These are phyloP conservation scores for Coriaria nepalensis DNA, from an alignment of 306 rosid species.

Conservation along the genomic window DNA sequence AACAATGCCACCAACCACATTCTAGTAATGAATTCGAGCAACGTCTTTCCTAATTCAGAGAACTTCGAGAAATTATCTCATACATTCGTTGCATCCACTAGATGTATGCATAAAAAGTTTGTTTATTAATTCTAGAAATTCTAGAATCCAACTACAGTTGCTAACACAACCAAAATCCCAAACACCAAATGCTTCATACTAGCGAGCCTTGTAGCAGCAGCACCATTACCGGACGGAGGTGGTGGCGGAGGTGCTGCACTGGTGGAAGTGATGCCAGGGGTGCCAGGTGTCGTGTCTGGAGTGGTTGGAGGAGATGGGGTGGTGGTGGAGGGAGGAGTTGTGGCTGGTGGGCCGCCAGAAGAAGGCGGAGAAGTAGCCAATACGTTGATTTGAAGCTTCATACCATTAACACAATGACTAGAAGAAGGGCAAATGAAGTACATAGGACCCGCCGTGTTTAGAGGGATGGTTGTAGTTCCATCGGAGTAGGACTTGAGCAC, in stretches of 20 bases:
- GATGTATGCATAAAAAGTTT: constrained; percentile 20
- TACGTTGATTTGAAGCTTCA: constrained; percentile 43
- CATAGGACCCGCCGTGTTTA: constrained; percentile 14
- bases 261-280: no score
- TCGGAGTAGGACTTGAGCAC: not conserved
- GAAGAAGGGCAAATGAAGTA: constrained; percentile 40
- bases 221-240: constrained; percentile 18
- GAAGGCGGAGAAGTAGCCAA: constrained; percentile 27
- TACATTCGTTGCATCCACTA: not conserved
- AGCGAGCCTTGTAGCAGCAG: constrained; percentile 14
- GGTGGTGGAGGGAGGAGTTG: constrained; percentile 5
- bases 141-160: constrained; percentile 21
- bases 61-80: no score
- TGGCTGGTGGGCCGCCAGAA: constrained; percentile 4
- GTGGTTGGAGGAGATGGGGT: constrained; percentile 16
- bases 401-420: constrained; percentile 42
- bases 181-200: constrained; percentile 18
- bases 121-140: constrained; percentile 63
- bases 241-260: no score
- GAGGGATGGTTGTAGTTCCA: constrained; percentile 27
- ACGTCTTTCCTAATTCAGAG: no score
- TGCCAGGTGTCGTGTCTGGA: no score
- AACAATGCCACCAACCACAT: no score
- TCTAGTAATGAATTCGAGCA: no score
- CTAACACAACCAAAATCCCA: constrained; percentile 24